Evolutionary conservation across 768 basidiomycete genomes (phyloP).

Genomic region (Trichaptum fuscoviolaceum): DNA sequence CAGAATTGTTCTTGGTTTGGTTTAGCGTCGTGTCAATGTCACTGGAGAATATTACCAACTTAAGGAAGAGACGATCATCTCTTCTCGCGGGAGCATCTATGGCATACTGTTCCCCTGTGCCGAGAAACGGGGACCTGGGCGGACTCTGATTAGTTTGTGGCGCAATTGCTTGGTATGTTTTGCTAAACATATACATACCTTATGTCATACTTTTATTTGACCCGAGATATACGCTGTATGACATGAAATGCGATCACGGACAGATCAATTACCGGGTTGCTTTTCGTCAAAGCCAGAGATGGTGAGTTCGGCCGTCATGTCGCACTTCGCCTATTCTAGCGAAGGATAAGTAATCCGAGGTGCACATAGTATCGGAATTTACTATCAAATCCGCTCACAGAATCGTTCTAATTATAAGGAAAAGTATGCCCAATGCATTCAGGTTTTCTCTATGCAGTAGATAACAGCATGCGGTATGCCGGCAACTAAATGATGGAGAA

Average conservation of each 20-base stretch:
- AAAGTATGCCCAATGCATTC: not conserved
- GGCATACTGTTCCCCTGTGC: not conserved
- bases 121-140: not conserved
- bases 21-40: not conserved
- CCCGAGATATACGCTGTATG: too few species aligned
- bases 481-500: not conserved
- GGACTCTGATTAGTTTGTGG: not conserved
- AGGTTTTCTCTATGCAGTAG: not conserved
- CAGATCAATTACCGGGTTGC: too few species aligned
- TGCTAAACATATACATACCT: not conserved
- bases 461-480: not conserved
- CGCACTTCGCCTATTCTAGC: too few species aligned
- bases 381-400: not conserved
- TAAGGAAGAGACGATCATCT: not conserved
- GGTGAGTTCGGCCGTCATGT: too few species aligned
- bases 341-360: too few species aligned
- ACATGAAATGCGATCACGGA: too few species aligned
- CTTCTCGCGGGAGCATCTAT: not conserved
- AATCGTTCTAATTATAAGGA: not conserved
- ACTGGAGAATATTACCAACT: not conserved
- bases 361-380: not conserved
- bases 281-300: too few species aligned
- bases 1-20: not conserved
- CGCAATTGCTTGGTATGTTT: not conserved
- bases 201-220: not conserved